A percentile compares a stretch with the other conserved stretches of the same genome.
These are phyloP conservation scores for Rasamsonia emersonii DNA, from an alignment of 2,329 filamentous ascomycete genomes.

Conservation along the genomic window DNA sequence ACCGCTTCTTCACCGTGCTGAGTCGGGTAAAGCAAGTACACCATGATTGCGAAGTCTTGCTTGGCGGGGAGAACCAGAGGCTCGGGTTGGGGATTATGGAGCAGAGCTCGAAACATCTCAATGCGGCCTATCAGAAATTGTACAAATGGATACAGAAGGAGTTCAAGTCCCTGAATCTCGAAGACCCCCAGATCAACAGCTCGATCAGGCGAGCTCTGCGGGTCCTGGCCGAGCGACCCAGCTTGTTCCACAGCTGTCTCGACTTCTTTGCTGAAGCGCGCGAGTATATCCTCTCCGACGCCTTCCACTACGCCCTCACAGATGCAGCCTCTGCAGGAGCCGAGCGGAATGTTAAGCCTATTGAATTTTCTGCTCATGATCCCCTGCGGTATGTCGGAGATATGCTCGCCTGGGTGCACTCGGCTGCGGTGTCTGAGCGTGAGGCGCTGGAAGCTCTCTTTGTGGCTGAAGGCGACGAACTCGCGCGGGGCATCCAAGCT, in stretches of 20 bases:
- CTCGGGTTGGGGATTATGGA: slow-evolving; percentile 88
- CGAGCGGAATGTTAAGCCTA: slow-evolving; percentile 67
- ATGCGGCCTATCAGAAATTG: slow-evolving; percentile 86
- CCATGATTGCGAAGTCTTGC: slow-evolving; percentile 76
- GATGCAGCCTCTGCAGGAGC: slow-evolving; percentile 54
- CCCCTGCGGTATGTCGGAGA: slow-evolving; percentile 86
- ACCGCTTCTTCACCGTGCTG: slow-evolving; percentile 71
- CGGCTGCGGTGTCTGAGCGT: slow-evolving; percentile 83
- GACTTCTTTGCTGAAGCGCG: slow-evolving; percentile 88
- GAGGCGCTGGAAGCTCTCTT: slow-evolving; percentile 90
- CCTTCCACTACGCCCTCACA: slow-evolving; percentile 81
- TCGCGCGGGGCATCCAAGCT: slow-evolving; percentile 70
- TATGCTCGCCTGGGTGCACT: slow-evolving; percentile 96
- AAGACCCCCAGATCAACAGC: slow-evolving; percentile 84
- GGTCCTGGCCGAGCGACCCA: slow-evolving; percentile 80
- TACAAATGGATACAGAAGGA: slow-evolving; percentile 93
- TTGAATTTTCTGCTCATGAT: slow-evolving; percentile 89
- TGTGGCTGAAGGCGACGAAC: slow-evolving; percentile 79
- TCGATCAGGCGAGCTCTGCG: slow-evolving; percentile 76
- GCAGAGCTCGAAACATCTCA: slow-evolving; percentile 75
- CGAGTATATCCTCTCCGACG: slow-evolving; percentile 76
- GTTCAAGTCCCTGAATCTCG: slow-evolving; percentile 84
- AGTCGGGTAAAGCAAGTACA: slow-evolving; percentile 77
- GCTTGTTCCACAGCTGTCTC: slow-evolving; percentile 85
- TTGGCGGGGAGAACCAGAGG: slow-evolving; percentile 83